A percentile compares a stretch with the other conserved stretches of the same genome.
Conservation (phyloP, 345 rosid species). For the Pelargonium nanum region DNA sequence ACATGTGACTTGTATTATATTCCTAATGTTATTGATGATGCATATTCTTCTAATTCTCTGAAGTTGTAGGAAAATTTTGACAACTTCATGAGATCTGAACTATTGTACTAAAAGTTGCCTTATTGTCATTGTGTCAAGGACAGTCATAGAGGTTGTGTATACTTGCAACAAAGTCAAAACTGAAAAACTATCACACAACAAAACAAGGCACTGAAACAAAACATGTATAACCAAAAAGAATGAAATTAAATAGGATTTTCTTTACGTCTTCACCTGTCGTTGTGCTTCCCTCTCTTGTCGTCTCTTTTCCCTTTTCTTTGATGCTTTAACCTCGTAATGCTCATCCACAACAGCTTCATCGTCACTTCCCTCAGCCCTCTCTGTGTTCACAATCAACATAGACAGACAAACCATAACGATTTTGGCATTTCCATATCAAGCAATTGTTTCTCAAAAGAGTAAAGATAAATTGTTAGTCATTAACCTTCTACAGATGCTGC, state of each 20-base stretch:
- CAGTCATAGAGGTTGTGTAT: background rate
- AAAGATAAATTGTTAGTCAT: no score
- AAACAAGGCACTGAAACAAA: background rate
- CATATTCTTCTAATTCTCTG: no score
- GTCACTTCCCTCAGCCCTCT: conserved; percentile 62
- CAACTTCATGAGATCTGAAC: no score
- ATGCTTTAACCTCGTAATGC: conserved; percentile 46
- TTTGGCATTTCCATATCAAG: no score
- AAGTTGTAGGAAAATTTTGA: no score
- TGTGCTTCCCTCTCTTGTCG: conserved; percentile 85
- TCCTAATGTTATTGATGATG: no score
- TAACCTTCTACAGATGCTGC: conserved; percentile 59
- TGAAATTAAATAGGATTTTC: no score
- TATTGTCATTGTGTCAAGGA: conserved; percentile 6
- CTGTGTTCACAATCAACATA: no score
- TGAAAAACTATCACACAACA: background rate
- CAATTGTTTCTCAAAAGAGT: no score
- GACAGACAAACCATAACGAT: no score
- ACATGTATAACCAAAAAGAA: background rate
- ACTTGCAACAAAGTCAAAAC: background rate
- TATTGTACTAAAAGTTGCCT: no score
- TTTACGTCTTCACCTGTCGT: conserved; percentile 76
- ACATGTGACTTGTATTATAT: no score
- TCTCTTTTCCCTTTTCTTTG: conserved; percentile 73
- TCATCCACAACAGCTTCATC: conserved; percentile 60